Percentiles rank a stretch among this genome's conserved stretches.
These are phyloP conservation scores for Picochlorum costavermella DNA, from an alignment of 139 green algal species.

Conservation along the genomic window DNA sequence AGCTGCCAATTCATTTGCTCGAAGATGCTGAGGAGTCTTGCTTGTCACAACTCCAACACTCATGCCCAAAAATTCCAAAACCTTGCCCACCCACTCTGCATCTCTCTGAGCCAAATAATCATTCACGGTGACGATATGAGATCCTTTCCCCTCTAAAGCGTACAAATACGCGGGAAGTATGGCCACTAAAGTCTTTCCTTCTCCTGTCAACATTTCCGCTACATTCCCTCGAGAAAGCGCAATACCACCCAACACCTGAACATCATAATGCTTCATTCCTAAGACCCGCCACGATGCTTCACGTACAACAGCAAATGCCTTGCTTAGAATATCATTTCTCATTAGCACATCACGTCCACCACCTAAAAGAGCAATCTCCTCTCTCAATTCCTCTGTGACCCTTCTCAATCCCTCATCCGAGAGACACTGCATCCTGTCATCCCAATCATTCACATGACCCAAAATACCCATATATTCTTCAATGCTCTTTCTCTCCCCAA, in stretches of 20 bases:
- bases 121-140: conserved; percentile 91
- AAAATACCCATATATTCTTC: too few species aligned
- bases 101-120: conserved; percentile 84
- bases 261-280: conserved; percentile 89
- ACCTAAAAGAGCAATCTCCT: too few species aligned
- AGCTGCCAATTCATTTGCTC: conserved; percentile 37
- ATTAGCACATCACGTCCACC: too few species aligned
- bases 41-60: conserved; percentile 48
- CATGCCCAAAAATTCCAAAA: conserved; percentile 77
- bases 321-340: neutral
- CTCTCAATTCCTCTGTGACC: too few species aligned
- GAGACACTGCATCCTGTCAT: too few species aligned
- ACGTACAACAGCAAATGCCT: conserved; percentile 80
- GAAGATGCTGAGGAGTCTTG: conserved; percentile 5
- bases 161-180: conserved; percentile 60
- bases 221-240: conserved; percentile 78
- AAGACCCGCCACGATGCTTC: conserved; percentile 77
- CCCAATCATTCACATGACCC: too few species aligned
- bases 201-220: conserved; percentile 92
- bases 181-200: conserved; percentile 96
- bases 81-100: conserved; percentile 74
- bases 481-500: too few species aligned
- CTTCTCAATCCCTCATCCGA: too few species aligned
- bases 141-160: conserved; percentile 43
- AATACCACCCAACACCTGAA: conserved; percentile 82